Percentiles rank a stretch among this genome's conserved stretches.
Conservation (phyloP, 768 basidiomycete genomes). For the Cubamyces sp. region DNA sequence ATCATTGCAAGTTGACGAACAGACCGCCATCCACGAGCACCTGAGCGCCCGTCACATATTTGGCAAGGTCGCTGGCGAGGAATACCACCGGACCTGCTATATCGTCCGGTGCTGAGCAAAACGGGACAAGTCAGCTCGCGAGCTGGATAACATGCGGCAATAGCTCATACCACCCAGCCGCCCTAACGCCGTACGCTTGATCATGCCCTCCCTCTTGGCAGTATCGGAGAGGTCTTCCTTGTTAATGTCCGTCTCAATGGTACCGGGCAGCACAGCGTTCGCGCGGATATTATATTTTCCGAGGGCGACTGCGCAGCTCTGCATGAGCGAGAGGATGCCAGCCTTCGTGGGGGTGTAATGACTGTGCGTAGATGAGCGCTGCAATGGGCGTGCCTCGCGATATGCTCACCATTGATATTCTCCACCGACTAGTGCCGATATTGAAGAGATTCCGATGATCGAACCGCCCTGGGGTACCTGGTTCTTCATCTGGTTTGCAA, state of each 20-base stretch:
- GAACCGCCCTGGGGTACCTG: constrained; percentile 73
- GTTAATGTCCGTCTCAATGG: constrained; percentile 79
- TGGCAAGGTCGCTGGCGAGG: constrained; percentile 70
- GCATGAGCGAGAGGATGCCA: constrained; percentile 77
- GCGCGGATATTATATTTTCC: constrained; percentile 79
- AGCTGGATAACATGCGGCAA: not conserved
- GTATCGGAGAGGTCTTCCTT: constrained; percentile 68
- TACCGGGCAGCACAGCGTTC: constrained; percentile 74
- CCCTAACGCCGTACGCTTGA: constrained; percentile 65
- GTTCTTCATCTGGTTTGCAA: constrained; percentile 73
- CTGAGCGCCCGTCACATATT: constrained; percentile 69
- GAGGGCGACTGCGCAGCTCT: constrained; percentile 75
- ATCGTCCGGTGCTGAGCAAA: constrained; percentile 58
- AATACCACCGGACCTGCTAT: constrained; percentile 78
- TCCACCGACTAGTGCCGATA: constrained; percentile 79
- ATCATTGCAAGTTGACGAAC: constrained; percentile 72
- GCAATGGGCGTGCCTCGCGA: not conserved
- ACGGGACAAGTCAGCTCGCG: not conserved
- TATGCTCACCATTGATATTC: constrained; percentile 60
- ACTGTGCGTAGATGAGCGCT: constrained; percentile 33
- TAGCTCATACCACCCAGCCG: constrained; percentile 61
- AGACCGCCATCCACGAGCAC: constrained; percentile 74
- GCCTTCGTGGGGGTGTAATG: constrained; percentile 86
- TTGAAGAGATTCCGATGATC: constrained; percentile 78
- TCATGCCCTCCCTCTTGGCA: constrained; percentile 63